Evolutionary conservation across 305 asterid species (phyloP).

Genomic region (Salvia sclarea): DNA sequence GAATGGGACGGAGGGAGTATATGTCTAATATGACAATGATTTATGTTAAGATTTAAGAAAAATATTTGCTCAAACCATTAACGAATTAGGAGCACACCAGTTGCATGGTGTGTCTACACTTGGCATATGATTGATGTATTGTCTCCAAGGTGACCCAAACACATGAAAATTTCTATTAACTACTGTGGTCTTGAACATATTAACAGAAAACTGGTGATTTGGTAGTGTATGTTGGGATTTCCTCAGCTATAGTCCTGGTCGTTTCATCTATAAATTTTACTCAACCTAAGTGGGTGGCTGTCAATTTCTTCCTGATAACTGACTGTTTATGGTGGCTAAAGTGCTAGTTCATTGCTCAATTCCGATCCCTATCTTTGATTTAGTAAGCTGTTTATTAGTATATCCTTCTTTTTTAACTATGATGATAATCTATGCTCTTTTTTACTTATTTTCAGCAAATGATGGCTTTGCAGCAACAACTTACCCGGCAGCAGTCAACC

Average conservation of each 20-base stretch:
- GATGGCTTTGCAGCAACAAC: conserved; percentile 57
- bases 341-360: not conserved
- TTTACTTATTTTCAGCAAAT: conserved; percentile 56
- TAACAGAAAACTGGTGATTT: conserved; percentile 2
- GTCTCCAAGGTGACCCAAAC: not conserved
- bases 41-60: not conserved
- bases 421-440: conserved; percentile 12
- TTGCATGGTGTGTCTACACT: not conserved
- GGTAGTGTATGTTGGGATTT: not conserved
- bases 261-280: conserved; percentile 2
- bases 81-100: not conserved
- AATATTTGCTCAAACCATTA: not conserved
- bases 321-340: not conserved
- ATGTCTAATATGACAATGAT: conserved; percentile 5
- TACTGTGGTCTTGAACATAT: not conserved
- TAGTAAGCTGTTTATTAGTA: not conserved
- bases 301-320: not conserved
- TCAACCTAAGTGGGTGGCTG: not conserved
- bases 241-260: not conserved
- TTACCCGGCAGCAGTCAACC: conserved; percentile 53
- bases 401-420: not conserved
- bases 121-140: not conserved
- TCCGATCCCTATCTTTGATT: not conserved
- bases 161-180: not conserved
- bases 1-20: no score